Conservation (phyloP, 371 early-diverging fungal genomes). For the Nematocida ironsii region DNA sequence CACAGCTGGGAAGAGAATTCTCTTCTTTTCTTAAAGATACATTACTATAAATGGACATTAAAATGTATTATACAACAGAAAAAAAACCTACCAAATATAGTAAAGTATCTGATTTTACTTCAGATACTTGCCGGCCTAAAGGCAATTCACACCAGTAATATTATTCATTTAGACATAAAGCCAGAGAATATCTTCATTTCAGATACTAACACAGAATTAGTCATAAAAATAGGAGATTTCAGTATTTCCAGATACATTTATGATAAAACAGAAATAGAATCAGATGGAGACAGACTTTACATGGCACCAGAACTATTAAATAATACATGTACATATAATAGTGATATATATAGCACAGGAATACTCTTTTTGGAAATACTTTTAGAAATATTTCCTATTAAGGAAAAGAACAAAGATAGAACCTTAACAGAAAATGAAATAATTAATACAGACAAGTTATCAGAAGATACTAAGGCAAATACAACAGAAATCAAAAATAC, state of each 20-base stretch:
- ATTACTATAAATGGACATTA: constrained; percentile 71
- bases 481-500: too few species aligned
- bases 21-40: constrained; percentile 79
- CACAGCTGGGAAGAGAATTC: constrained; percentile 85
- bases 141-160: constrained; percentile 50
- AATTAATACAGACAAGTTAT: background rate
- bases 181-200: constrained; percentile 66
- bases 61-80: constrained; percentile 53
- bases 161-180: constrained; percentile 67
- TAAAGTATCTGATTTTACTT: constrained; percentile 39
- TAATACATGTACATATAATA: constrained; percentile 75
- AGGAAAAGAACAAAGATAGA: constrained; percentile 5
- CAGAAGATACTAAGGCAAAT: too few species aligned
- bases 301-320: constrained; percentile 84
- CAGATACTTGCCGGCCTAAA: constrained; percentile 59
- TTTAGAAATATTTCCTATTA: constrained; percentile 23
- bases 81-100: background rate
- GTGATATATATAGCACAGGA: constrained; percentile 85
- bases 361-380: constrained; percentile 77
- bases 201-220: background rate
- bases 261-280: constrained; percentile 62
- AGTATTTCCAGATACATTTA: constrained; percentile 58
- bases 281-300: constrained; percentile 88
- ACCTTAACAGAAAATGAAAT: constrained; percentile 6
- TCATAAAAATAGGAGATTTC: constrained; percentile 66